These are phyloP conservation scores for Haberlea rhodopensis DNA, from an alignment of 257 asterid genomes.

Conservation along the genomic window DNA sequence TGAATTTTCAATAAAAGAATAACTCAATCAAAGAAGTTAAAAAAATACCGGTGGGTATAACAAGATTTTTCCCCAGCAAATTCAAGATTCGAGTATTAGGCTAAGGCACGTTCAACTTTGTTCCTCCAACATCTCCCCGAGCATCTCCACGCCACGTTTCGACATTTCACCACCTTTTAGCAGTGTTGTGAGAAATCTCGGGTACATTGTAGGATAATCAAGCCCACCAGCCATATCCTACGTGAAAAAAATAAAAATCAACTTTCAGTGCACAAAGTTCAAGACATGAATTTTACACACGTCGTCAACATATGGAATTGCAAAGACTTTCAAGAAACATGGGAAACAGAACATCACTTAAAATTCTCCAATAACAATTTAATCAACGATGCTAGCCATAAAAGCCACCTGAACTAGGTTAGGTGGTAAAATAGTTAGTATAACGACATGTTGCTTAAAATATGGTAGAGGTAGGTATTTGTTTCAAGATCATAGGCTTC, in stretches of 20 bases:
- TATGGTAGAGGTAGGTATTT: no score
- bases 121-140: constrained; percentile 91
- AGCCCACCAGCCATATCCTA: constrained; percentile 63
- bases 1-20: neutral
- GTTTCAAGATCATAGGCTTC: no score
- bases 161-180: constrained; percentile 78
- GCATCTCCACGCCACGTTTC: constrained; percentile 78
- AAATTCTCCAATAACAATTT: neutral
- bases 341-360: neutral
- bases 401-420: constrained; percentile 11
- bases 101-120: constrained; percentile 45
- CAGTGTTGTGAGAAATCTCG: constrained; percentile 80
- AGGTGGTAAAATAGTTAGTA: constrained; percentile 6
- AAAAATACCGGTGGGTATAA: constrained; percentile 28
- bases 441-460: no score
- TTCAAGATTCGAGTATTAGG: constrained; percentile 24
- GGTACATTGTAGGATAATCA: constrained; percentile 58
- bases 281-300: neutral
- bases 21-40: neutral
- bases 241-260: constrained; percentile 20
- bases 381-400: constrained; percentile 2
- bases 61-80: constrained; percentile 1
- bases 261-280: neutral
- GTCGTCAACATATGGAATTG: constrained; percentile 6
- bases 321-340: neutral